Percentiles rank a stretch among this genome's conserved stretches.
These are phyloP conservation scores for Mycena galericulata DNA, from an alignment of 768 basidiomycete species.

Conservation along the genomic window DNA sequence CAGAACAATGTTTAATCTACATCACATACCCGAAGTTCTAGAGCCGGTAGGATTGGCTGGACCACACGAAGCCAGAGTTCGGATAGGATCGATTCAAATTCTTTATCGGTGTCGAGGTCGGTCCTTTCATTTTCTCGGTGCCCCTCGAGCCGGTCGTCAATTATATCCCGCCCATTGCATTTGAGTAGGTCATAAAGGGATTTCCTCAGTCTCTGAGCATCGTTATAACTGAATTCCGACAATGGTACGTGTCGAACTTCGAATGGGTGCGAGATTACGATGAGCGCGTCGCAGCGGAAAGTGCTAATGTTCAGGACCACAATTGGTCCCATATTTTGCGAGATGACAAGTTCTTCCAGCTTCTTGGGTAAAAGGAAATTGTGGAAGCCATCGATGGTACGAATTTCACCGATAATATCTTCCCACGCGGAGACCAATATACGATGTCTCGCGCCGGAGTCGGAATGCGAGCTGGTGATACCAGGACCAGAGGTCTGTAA, in stretches of 20 bases:
- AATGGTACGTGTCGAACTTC: constrained; percentile 3
- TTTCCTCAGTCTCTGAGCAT: neutral
- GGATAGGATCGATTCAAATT: constrained; percentile 4
- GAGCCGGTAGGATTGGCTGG: neutral
- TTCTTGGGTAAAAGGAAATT: neutral
- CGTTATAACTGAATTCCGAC: neutral
- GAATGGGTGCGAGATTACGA: neutral
- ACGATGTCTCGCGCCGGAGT: neutral
- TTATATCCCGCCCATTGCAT: neutral
- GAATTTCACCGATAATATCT: neutral
- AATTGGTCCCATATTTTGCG: neutral
- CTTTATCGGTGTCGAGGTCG: neutral
- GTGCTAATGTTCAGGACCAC: constrained; percentile 1
- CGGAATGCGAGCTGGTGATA: neutral
- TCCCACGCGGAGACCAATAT: neutral
- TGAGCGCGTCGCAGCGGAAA: constrained; percentile 5
- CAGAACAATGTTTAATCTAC: neutral
- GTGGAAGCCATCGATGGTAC: neutral
- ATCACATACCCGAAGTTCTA: neutral
- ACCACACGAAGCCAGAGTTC: constrained; percentile 17
- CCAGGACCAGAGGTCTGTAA: neutral
- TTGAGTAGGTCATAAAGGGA: neutral
- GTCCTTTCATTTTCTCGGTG: neutral
- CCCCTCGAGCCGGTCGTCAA: neutral
- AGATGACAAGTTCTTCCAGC: neutral